Conservation (phyloP, 306 rosid genomes). For the Dryas alaskensis region DNA sequence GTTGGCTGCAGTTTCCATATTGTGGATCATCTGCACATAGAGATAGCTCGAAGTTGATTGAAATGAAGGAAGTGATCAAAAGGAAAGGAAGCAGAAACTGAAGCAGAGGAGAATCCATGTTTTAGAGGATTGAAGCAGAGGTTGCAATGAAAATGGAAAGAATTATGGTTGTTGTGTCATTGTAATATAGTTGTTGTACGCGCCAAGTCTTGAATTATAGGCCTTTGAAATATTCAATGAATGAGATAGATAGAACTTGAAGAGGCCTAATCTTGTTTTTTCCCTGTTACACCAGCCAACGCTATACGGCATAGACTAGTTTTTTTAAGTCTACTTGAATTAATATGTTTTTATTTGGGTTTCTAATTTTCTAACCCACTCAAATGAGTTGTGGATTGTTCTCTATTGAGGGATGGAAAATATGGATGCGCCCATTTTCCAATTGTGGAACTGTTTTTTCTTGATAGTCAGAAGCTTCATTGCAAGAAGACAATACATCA, state of each 20-base stretch:
- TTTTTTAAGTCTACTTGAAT: no score
- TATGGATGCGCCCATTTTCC: neutral
- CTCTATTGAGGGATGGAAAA: neutral
- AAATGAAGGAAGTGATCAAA: neutral
- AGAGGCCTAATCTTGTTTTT: neutral
- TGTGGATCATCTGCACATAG: neutral
- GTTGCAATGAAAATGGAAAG: neutral
- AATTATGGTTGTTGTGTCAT: neutral
- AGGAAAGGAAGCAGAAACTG: constrained; percentile 2
- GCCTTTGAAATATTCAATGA: neutral
- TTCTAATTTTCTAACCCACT: neutral
- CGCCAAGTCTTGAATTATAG: neutral
- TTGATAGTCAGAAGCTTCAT: no score
- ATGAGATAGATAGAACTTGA: neutral
- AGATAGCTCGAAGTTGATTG: neutral
- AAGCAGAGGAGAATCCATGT: neutral
- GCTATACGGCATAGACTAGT: neutral
- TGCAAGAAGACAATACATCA: no score
- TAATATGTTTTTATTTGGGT: neutral
- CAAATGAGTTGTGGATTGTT: neutral
- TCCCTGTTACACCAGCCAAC: neutral
- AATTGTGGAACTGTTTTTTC: no score
- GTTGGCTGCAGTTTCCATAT: neutral
- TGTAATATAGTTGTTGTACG: neutral
- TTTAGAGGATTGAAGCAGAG: neutral